These are phyloP conservation scores for Penicillium paxilli DNA, from an alignment of 495 filamentous ascomycete species.

Conservation along the genomic window DNA sequence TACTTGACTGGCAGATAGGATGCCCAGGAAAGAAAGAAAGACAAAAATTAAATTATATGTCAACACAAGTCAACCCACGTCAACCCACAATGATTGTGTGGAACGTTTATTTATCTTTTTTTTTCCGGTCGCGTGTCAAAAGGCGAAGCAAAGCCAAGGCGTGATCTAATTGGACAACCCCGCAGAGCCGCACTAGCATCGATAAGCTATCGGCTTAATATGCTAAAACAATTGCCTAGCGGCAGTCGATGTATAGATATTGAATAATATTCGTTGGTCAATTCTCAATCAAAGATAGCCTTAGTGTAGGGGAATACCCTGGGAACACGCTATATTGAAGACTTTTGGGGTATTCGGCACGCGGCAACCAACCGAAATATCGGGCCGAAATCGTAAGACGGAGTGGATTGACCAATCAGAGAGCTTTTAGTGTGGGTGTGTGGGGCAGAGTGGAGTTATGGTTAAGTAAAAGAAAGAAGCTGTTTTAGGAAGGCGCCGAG, in stretches of 20 bases:
- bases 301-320: too few relatives aligned
- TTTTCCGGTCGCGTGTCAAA: neutral
- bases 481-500: constrained; percentile 2
- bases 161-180: neutral
- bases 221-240: neutral
- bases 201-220: neutral
- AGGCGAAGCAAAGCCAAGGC: neutral
- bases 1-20: too few relatives aligned
- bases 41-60: too few relatives aligned
- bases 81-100: too few relatives aligned
- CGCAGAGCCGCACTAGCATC: constrained; percentile 1
- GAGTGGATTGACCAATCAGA: neutral
- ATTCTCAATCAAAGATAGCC: neutral
- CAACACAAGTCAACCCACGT: too few relatives aligned
- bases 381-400: neutral
- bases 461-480: neutral
- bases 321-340: too few relatives aligned
- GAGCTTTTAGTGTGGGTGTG: neutral
- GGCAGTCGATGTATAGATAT: neutral
- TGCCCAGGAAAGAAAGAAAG: neutral
- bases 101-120: neutral
- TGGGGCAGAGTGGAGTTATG: neutral
- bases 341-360: neutral
- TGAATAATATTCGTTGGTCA: neutral
- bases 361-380: neutral